Base-by-base conservation (phyloP, 176 grass and related monocot genomes). In the Areca catechu region DNA sequence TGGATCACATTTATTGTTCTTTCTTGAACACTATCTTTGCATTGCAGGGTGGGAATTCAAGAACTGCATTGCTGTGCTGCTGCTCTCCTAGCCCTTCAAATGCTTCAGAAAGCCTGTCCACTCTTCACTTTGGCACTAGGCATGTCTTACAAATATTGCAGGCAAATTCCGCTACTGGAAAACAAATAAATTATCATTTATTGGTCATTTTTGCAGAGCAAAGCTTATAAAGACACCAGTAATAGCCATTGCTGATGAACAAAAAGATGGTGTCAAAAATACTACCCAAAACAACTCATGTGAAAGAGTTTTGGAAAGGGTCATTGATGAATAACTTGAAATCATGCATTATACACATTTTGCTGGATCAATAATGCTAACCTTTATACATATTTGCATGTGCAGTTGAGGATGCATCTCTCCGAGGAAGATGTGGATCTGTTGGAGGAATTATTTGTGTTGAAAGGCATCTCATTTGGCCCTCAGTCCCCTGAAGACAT, bases 41-140 rank as follows among this genome's bases (percentile, higher is more conserved):
- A 14, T 21, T 83, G 58, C 74, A 95, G 90, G 90, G 90, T 83
- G 90, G 90, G 20, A 83, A 78, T 67, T 95, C 85, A 21, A 89
- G 76, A 74, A 81, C 90, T 29, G 79, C 79, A 25, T 76, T 95
- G 73, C 66, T 95, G 12, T 95, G 90, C 54, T 95, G 90, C 69
- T 95, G 90, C 72, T 95, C 90, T 53, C 90, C 90, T 22, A 81
- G 90, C 50, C 67, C 67, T 27, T 80, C 80, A 57, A 86, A 89
- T 86, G 71, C 82, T 58, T 59, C 67, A 28, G 85, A 95, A 72
- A 86, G 79, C 70, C 71, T 95, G 16, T 95, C 90, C 43, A 89
- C 90, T 0, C 63, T 89, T 71, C 85, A 86, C 49, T 95, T 95
- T 22, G 90, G 90, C 74, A 83, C 86, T 21, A 89, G 90, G 90